Conservation (phyloP, 129 eudicot species). For the Flaveria sonorensis region DNA sequence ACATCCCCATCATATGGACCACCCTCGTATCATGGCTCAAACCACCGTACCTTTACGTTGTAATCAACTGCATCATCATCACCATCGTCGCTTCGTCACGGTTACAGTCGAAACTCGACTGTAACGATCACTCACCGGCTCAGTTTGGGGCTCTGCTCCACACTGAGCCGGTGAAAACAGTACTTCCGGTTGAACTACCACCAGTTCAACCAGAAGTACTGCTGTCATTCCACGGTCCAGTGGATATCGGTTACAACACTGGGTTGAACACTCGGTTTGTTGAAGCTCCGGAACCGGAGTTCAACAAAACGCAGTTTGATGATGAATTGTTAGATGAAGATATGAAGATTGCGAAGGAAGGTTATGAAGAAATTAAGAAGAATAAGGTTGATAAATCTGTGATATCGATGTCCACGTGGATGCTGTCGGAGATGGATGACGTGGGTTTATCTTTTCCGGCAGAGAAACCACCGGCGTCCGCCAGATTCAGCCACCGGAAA, state of each 20-base stretch:
- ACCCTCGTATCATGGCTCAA: conserved; percentile 58
- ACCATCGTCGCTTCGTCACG: conserved; percentile 80
- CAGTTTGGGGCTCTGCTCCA: background rate
- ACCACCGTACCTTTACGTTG: conserved; percentile 79
- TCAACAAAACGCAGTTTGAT: background rate
- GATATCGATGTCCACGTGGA: conserved; percentile 36
- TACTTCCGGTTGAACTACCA: conserved; percentile 23
- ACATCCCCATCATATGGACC: conserved; percentile 48
- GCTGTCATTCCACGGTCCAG: too few relatives aligned
- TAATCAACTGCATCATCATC: conserved; percentile 76
- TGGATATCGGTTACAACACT: too few relatives aligned
- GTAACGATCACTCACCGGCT: background rate
- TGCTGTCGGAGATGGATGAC: conserved; percentile 1
- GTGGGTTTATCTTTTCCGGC: conserved; percentile 26
- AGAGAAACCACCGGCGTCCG: conserved; percentile 65
- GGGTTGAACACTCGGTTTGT: too few relatives aligned
- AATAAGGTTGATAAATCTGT: conserved; percentile 40
- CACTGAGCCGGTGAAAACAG: conserved; percentile 29
- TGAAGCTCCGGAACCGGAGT: conserved; percentile 7
- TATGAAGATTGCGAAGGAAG: conserved; percentile 27
- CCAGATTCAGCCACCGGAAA: conserved; percentile 64
- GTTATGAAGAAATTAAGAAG: conserved; percentile 33
- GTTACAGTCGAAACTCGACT: conserved; percentile 44
- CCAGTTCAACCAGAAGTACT: conserved; percentile 16
- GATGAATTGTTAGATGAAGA: conserved; percentile 24